Base-by-base conservation (phyloP, 2,329 filamentous ascomycete genomes). In the Aspergillus terreus region DNA sequence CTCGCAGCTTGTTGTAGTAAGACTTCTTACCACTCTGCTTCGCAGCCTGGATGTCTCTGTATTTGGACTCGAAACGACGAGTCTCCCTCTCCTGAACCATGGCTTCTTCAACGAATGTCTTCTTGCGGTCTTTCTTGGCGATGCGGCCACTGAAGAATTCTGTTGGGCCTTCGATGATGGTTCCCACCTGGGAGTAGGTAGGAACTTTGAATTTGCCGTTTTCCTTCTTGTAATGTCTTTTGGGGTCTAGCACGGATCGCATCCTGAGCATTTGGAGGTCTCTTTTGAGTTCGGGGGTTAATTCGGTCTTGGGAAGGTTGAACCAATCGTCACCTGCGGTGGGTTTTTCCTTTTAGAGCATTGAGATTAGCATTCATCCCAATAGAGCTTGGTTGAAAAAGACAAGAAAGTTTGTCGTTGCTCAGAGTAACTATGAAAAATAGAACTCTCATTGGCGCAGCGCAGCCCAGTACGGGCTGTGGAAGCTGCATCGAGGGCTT, bases 151-250 rank as follows among this genome's bases (percentile, higher is more conserved):
- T 92, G 76, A 86, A 90, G 73, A 86, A 96, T 65, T 97, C 92
- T 1, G 90, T 92, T 1, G 91, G 86, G 1, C 92, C 92, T 64
- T 95, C 87, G 50, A 96, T 82, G 53, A 99, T 83, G 5, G 89
- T 92, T 51, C 92, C 94, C 25, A 96, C 83, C 63, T 95, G 90
- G 17, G 88, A 95, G 67, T 88, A 97, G 55, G 90, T 84, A 1
- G 94, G 94, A 1, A 87, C 74, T 54, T 83, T 77, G 52, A 82
- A 79, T 66, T 87, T 91, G 50, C 83, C 80, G 46, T 76, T 82
- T 47, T 92, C 86, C 71, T 96, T 97, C 70, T 92, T 95, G 78
- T 95, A 95, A 64, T 92, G 88, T 46, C 88, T 81, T 68, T 97
- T 92, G 1, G 91, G 86, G 59, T 97, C 92, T 19, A 97, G 79